These are phyloP conservation scores for Pulveroboletus sp. DNA, from an alignment of 768 basidiomycete genomes.

Conservation along the genomic window DNA sequence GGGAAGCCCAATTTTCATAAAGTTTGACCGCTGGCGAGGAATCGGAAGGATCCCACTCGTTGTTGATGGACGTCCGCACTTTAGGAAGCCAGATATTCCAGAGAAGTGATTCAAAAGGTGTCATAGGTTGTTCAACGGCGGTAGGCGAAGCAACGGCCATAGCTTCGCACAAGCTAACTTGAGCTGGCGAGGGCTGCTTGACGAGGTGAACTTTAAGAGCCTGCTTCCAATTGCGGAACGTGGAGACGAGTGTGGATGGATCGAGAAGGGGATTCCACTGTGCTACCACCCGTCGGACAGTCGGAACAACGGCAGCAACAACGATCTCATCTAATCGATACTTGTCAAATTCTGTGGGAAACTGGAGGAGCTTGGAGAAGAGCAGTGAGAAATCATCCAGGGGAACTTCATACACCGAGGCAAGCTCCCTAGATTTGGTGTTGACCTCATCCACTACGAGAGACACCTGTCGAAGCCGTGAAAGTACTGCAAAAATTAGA, in stretches of 20 bases:
- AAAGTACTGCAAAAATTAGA: conserved; percentile 51
- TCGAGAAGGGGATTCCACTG: conserved; percentile 82
- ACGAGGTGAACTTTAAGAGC: conserved; percentile 55
- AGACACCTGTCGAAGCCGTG: conserved; percentile 72
- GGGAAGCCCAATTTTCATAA: conserved; percentile 82
- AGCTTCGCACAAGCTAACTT: conserved; percentile 58
- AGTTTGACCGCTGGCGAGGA: conserved; percentile 75
- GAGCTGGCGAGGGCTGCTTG: conserved; percentile 39
- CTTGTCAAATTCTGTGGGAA: conserved; percentile 65
- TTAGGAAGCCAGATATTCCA: conserved; percentile 96
- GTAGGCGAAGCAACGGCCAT: conserved; percentile 30
- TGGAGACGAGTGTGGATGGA: conserved; percentile 59
- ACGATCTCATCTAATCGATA: conserved; percentile 88
- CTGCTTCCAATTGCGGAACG: conserved; percentile 65
- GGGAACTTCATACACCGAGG: conserved; percentile 63
- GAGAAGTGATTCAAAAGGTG: conserved; percentile 88
- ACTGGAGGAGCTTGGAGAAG: conserved; percentile 73
- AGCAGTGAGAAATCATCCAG: conserved; percentile 68
- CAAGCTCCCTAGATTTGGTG: conserved; percentile 56
- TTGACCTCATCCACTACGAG: conserved; percentile 70
- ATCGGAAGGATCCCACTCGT: conserved; percentile 80
- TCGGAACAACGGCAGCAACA: conserved; percentile 85
- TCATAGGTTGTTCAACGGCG: conserved; percentile 65
- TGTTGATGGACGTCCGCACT: conserved; percentile 91
- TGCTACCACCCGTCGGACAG: conserved; percentile 64